Percentiles rank a stretch among this genome's conserved stretches.
Conservation (phyloP, 352 stramenopile genomes). For the Phytophthora quininea region DNA sequence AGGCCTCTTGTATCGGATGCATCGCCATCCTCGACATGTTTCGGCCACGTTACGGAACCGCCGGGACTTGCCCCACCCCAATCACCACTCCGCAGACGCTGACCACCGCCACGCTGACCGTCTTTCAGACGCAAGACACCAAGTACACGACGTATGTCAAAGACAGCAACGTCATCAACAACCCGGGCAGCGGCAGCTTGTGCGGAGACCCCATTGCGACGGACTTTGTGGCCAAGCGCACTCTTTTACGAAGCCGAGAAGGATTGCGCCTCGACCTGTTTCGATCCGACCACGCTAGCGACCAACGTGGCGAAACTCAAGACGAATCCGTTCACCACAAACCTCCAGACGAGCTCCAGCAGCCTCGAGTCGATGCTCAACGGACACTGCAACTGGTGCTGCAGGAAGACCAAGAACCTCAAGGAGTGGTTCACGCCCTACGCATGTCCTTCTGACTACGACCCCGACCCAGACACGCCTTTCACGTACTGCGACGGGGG, state of each 20-base stretch:
- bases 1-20: constrained; percentile 25
- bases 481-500: neutral
- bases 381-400: constrained; percentile 15
- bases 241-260: constrained; percentile 13
- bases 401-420: constrained; percentile 8
- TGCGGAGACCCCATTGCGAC: neutral
- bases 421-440: constrained; percentile 12
- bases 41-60: constrained; percentile 9
- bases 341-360: neutral
- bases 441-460: constrained; percentile 6
- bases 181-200: neutral
- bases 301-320: constrained; percentile 9
- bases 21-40: constrained; percentile 30
- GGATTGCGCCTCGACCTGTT: constrained; percentile 5
- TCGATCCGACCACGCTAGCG: neutral
- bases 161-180: constrained; percentile 16
- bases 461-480: neutral
- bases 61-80: neutral
- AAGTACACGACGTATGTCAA: constrained; percentile 9
- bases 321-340: constrained; percentile 3
- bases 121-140: neutral
- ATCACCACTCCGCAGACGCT: neutral
- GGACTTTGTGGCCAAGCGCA: neutral
- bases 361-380: constrained; percentile 2
- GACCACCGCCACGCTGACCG: constrained; percentile 1